Evolutionary conservation across 2,329 filamentous ascomycete species (phyloP).

Genomic region (Pleoardoris graminearum): DNA sequence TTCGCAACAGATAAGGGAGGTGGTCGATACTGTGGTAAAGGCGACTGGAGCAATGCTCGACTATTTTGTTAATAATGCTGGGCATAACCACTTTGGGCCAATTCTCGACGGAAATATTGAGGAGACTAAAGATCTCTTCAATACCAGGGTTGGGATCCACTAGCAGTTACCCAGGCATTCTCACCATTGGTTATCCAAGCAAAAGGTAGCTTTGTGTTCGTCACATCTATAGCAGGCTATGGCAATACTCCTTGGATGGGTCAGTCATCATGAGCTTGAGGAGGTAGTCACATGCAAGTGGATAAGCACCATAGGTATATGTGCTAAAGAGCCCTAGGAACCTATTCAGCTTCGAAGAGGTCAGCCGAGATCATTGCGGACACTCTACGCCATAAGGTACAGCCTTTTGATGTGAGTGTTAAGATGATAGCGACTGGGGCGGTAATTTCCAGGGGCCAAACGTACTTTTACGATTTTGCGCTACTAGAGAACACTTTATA

Average conservation of each 20-base stretch:
- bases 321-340: background rate
- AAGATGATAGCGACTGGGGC: conserved; percentile 16
- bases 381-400: conserved; percentile 19
- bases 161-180: conserved; percentile 7
- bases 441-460: conserved; percentile 12
- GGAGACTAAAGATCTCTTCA: conserved; percentile 14
- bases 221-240: conserved; percentile 8
- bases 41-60: conserved; percentile 15
- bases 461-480: no score
- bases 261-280: no score
- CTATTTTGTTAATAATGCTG: conserved; percentile 51
- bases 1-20: conserved; percentile 6
- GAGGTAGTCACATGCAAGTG: no score
- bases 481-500: no score
- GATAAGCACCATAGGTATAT: background rate
- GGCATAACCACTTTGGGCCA: conserved; percentile 37
- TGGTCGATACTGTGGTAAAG: background rate
- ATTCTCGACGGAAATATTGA: conserved; percentile 28
- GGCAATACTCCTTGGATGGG: conserved; percentile 5
- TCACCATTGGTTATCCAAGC: conserved; percentile 7
- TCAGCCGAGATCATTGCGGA: conserved; percentile 33
- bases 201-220: conserved; percentile 5
- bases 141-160: conserved; percentile 37
- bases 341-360: conserved; percentile 42
- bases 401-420: conserved; percentile 20